Conservation (phyloP, 139 green algal species). For the Mesostigma viride region DNA sequence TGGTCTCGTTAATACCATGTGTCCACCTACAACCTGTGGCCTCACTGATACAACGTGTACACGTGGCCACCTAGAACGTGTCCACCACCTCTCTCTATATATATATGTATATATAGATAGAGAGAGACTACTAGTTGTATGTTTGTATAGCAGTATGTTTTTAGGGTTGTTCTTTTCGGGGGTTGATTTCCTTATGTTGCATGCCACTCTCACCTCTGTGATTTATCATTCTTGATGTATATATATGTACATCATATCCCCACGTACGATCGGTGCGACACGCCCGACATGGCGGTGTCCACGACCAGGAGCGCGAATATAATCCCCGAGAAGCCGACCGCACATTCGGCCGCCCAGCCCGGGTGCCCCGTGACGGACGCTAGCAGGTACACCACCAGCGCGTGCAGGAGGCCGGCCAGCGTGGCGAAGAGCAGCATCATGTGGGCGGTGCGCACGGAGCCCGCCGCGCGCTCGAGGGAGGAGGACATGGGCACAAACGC, state of each 20-base stretch:
- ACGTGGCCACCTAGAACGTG: no score
- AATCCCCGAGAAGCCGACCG: constrained; percentile 56
- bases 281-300: constrained; percentile 31
- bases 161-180: no score
- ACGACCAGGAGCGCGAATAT: constrained; percentile 62
- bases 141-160: no score
- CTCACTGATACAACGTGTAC: neutral
- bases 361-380: neutral
- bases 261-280: no score
- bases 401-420: neutral
- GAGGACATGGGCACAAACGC: constrained; percentile 57
- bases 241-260: no score
- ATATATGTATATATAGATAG: no score
- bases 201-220: no score
- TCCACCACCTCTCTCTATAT: no score
- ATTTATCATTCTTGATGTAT: no score
- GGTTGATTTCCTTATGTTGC: no score
- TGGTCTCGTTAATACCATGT: neutral
- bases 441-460: constrained; percentile 35
- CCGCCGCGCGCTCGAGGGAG: constrained; percentile 39
- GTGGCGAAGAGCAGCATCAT: constrained; percentile 35
- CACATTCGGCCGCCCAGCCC: constrained; percentile 33
- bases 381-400: neutral
- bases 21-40: neutral
- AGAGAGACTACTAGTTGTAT: no score